Evolutionary conservation across 148 eudicot genomes (phyloP), one percentile per base, ranked within the genome.

Genomic region (Arctostaphylos glauca): DNA sequence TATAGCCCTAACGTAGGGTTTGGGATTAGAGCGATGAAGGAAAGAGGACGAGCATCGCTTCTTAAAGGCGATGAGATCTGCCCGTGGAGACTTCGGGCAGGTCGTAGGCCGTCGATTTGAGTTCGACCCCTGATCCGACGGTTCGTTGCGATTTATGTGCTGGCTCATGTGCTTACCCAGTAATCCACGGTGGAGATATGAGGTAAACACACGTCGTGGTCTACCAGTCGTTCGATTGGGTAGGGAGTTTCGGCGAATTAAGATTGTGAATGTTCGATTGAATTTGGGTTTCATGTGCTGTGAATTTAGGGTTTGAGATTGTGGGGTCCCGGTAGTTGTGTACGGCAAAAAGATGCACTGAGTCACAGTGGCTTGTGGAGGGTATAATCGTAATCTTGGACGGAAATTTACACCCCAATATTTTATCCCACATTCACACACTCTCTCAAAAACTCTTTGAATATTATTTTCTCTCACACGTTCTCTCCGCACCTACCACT

Each of bases 41-140:
- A 81, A 77, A 83, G 55, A 85, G 87, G 81, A 49, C 60, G 72
- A 74, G 85, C 76, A 16, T 59, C 47, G 86, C 87, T 72, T 89
- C 91, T 89, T 91, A 91, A 91, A 91, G 93, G 91, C 85, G 83
- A 66, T 81, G 82, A 83, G 91, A 91, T 91, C 90, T 91, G 88
- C 90, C 93, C 93, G 87, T 67, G 25, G 12, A 4, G 74, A 14
- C 13, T 0, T 4, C 89, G 93, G 93, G 91, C 90, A 88, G 89
- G 6, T 9, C 53, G 0, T 38, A 13, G 9, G 4, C 87, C 91
- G 87, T 88, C 13, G 79, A 74, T 84, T 31, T 25, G 3, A 7
- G 3, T 54, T 9, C 16, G 44, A 2, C 8, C 25, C 0, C 5
- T 53, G 68, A 90, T 90, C 92, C 5, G 46, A 87, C 85, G 89